Evolutionary conservation across 352 stramenopile species (phyloP).

Genomic region (Phytophthora megakarya): DNA sequence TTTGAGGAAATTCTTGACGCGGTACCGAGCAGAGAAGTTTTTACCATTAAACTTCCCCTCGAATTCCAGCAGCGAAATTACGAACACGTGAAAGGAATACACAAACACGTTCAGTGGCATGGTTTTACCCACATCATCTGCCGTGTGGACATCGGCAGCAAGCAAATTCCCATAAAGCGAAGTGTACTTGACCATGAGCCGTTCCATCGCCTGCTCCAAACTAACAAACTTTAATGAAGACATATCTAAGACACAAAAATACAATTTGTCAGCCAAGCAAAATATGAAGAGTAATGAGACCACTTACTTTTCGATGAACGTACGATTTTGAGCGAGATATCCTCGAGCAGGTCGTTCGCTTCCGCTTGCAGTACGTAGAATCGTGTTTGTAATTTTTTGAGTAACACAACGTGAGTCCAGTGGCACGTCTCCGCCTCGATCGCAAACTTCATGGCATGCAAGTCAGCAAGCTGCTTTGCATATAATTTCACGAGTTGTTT

Average conservation of each 20-base stretch:
- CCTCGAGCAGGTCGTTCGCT: constrained; percentile 67
- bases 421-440: constrained; percentile 72
- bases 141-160: constrained; percentile 42
- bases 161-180: constrained; percentile 57
- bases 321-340: constrained; percentile 55
- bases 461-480: constrained; percentile 53
- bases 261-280: constrained; percentile 1
- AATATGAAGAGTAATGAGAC: background rate
- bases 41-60: constrained; percentile 73
- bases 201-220: constrained; percentile 56
- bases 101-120: constrained; percentile 84
- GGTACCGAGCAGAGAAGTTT: constrained; percentile 61
- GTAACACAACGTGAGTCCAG: constrained; percentile 59
- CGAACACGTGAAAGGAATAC: constrained; percentile 79
- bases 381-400: constrained; percentile 65
- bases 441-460: constrained; percentile 76
- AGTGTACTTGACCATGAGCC: constrained; percentile 65
- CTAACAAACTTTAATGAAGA: constrained; percentile 50
- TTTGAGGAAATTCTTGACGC: constrained; percentile 66
- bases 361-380: constrained; percentile 75
- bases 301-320: constrained; percentile 34
- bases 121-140: constrained; percentile 60
- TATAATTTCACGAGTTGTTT: constrained; percentile 79
- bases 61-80: constrained; percentile 68
- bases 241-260: constrained; percentile 31